Conservation (phyloP, 1,284 basidiomycete species). For the Gomphus bonarii region DNA sequence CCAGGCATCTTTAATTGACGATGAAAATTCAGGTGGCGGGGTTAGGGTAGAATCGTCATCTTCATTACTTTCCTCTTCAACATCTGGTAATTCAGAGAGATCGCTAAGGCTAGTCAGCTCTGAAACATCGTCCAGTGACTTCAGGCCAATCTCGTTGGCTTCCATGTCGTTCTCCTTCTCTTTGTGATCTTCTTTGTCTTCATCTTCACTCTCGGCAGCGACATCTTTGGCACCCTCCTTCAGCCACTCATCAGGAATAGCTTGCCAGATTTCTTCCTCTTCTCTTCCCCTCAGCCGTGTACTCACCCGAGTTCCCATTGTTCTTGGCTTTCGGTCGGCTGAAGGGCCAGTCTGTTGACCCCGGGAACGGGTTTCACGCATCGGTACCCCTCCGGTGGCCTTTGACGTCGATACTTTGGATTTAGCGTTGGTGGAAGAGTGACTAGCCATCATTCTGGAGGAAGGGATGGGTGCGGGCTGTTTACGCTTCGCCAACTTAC, state of each 20-base stretch:
- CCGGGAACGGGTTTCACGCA: conserved; percentile 1
- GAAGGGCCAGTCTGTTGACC: background rate
- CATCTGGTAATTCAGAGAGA: conserved; percentile 7
- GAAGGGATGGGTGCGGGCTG: background rate
- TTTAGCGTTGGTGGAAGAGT: conserved; percentile 10
- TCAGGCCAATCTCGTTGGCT: conserved; percentile 15
- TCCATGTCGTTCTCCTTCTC: conserved; percentile 15
- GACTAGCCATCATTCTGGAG: background rate
- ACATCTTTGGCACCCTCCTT: conserved; percentile 20
- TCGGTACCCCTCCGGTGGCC: conserved; percentile 19
- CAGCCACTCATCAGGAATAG: conserved; percentile 69
- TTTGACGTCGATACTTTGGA: conserved; percentile 10
- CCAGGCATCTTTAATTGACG: conserved; percentile 67
- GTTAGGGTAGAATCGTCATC: conserved; percentile 10
- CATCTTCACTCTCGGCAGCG: conserved; percentile 6
- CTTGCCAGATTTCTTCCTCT: conserved; percentile 64
- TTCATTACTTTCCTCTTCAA: conserved; percentile 13
- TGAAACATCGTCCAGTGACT: conserved; percentile 13
- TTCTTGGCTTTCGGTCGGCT: background rate
- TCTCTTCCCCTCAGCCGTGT: conserved; percentile 46
- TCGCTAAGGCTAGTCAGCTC: conserved; percentile 10
- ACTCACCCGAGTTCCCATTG: conserved; percentile 53
- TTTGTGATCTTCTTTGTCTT: conserved; percentile 13
- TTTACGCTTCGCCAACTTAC: conserved; percentile 7
- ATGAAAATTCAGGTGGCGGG: conserved; percentile 17